Percentiles rank a stretch among this genome's conserved stretches.
Evolutionary conservation across 2,329 filamentous ascomycete species (phyloP).

Genomic region (Phaeosphaeriaceae sp.): DNA sequence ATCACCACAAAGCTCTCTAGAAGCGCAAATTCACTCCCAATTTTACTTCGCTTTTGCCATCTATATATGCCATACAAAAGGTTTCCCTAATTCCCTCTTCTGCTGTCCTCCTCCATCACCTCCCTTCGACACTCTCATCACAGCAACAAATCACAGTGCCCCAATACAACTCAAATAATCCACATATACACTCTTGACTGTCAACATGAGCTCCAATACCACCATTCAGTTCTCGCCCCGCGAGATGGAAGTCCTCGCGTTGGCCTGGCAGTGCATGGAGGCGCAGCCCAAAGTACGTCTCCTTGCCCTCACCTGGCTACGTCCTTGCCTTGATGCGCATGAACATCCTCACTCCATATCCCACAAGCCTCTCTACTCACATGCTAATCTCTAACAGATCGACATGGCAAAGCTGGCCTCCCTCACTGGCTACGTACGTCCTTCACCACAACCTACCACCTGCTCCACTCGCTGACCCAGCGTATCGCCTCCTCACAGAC

Average conservation of each 20-base stretch:
- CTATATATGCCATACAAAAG: too few species aligned
- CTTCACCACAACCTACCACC: not conserved
- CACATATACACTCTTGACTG: too few species aligned
- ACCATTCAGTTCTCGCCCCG: slow-evolving; percentile 33
- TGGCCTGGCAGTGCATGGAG: slow-evolving; percentile 46
- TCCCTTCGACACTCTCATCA: slow-evolving; percentile 4
- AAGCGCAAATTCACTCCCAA: slow-evolving; percentile 9
- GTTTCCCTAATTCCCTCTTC: too few species aligned
- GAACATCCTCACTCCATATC: too few species aligned
- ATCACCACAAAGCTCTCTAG: not conserved
- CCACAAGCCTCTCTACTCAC: too few species aligned
- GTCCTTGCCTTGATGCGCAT: too few species aligned
- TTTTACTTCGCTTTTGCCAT: not conserved
- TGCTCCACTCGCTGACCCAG: not conserved
- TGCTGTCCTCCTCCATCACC: slow-evolving; percentile 8
- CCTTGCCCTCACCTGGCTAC: too few species aligned
- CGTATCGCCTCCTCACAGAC: slow-evolving; percentile 10
- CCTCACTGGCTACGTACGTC: slow-evolving; percentile 28
- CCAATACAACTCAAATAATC: too few species aligned
- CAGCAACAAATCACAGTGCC: not conserved
- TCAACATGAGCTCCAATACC: too few species aligned
- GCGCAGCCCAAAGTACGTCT: slow-evolving; percentile 37
- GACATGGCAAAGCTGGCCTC: slow-evolving; percentile 26
- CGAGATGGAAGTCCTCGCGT: slow-evolving; percentile 40
- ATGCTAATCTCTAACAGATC: slow-evolving; percentile 16